Conservation (phyloP, 2,329 filamentous ascomycete species). For the Aureobasidium sp. region DNA sequence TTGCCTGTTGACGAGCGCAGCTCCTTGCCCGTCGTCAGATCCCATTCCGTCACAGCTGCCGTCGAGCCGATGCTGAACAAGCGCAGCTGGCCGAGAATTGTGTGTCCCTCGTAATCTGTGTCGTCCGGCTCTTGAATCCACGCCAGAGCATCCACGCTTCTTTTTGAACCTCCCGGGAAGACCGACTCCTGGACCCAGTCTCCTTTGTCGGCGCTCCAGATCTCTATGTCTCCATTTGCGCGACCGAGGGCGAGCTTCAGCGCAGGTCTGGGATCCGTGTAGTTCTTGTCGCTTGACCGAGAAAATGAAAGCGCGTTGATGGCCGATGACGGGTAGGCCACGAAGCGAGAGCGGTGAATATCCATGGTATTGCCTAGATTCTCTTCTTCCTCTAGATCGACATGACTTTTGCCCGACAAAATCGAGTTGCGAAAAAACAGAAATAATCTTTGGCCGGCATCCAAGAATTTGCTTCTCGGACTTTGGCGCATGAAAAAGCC, state of each 20-base stretch:
- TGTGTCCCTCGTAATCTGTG: conserved; percentile 54
- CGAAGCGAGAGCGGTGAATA: conserved; percentile 93
- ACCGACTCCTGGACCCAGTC: conserved; percentile 86
- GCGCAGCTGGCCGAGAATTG: conserved; percentile 64
- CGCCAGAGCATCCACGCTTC: conserved; percentile 81
- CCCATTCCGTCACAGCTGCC: conserved; percentile 89
- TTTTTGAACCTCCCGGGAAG: conserved; percentile 73
- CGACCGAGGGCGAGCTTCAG: conserved; percentile 82
- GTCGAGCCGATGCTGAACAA: conserved; percentile 97
- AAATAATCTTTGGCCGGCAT: background rate
- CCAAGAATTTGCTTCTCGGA: conserved; percentile 12
- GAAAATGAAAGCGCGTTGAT: conserved; percentile 96
- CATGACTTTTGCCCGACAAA: conserved; percentile 1
- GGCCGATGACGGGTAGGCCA: conserved; percentile 81
- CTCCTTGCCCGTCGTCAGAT: conserved; percentile 70
- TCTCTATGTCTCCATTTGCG: conserved; percentile 92
- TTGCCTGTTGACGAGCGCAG: conserved; percentile 81
- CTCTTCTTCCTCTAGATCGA: background rate
- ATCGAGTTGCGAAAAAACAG: background rate
- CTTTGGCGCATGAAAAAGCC: conserved; percentile 6
- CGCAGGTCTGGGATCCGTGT: conserved; percentile 44
- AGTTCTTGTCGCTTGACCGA: conserved; percentile 51
- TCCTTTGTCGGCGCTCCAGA: conserved; percentile 84
- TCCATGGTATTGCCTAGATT: conserved; percentile 59
- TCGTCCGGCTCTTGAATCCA: conserved; percentile 87